phyloP scores from a whole-genome alignment of 2,329 filamentous ascomycete genomes.

The Calonectria naviculata region DNA sequence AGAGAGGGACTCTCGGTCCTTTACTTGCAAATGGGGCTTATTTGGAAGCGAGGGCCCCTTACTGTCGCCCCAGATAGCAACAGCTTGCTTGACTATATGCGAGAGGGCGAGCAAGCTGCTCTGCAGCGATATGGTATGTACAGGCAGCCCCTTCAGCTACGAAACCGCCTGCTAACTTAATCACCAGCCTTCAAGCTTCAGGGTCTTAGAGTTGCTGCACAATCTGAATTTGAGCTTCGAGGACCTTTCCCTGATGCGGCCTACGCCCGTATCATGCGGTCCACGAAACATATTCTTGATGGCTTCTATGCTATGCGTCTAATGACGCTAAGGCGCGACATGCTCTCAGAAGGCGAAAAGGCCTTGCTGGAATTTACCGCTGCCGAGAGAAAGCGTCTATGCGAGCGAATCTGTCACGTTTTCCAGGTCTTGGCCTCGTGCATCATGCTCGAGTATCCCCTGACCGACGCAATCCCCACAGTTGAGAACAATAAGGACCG shows the following conservation, averaged over 20 bases:
- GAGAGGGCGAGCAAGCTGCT: slow-evolving; percentile 86
- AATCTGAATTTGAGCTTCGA: slow-evolving; percentile 88
- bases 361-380: slow-evolving; percentile 83
- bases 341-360: slow-evolving; percentile 82
- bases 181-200: slow-evolving; percentile 74
- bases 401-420: slow-evolving; percentile 90
- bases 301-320: slow-evolving; percentile 97
- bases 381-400: slow-evolving; percentile 82
- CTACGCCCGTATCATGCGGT: slow-evolving; percentile 80
- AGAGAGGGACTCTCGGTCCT: slow-evolving; percentile 91
- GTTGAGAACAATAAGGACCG: slow-evolving; percentile 84
- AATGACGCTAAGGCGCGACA: slow-evolving; percentile 83
- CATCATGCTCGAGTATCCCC: slow-evolving; percentile 92
- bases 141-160: too few relatives aligned
- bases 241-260: slow-evolving; percentile 85
- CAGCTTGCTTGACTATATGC: slow-evolving; percentile 78
- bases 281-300: slow-evolving; percentile 87
- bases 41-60: slow-evolving; percentile 95
- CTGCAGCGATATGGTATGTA: slow-evolving; percentile 78
- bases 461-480: slow-evolving; percentile 89
- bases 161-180: slow-evolving; percentile 2
- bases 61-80: slow-evolving; percentile 75
- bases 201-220: slow-evolving; percentile 76
- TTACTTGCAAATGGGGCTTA: slow-evolving; percentile 93
- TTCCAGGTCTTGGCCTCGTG: slow-evolving; percentile 88